Percentiles rank a stretch among this genome's conserved stretches.
These are phyloP conservation scores for Phyllostachys edulis DNA, from an alignment of 176 grass and related monocot genomes.

Conservation along the genomic window DNA sequence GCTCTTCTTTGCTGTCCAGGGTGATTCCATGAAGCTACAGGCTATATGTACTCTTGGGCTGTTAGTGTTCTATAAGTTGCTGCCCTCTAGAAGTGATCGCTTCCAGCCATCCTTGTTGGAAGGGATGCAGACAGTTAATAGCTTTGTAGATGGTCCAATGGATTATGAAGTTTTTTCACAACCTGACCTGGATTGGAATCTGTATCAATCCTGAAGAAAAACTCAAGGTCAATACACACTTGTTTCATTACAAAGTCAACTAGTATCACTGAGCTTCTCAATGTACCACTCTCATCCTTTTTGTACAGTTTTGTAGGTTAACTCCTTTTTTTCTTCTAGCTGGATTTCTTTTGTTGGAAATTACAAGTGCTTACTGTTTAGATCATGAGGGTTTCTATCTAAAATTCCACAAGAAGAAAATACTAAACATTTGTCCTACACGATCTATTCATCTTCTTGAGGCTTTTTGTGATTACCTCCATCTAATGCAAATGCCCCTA, in stretches of 20 bases:
- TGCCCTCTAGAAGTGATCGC: constrained; percentile 71
- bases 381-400: constrained; percentile 1
- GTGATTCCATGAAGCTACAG: constrained; percentile 86
- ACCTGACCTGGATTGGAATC: constrained; percentile 85
- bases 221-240: constrained; percentile 35
- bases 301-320: constrained; percentile 50
- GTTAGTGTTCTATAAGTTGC: constrained; percentile 80
- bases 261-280: constrained; percentile 17
- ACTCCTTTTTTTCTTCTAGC: constrained; percentile 8
- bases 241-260: constrained; percentile 32
- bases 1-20: constrained; percentile 84
- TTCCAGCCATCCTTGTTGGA: constrained; percentile 83
- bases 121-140: constrained; percentile 91
- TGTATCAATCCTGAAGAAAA: constrained; percentile 74
- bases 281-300: neutral
- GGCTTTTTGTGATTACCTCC: neutral
- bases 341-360: constrained; percentile 17
- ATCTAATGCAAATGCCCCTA: neutral
- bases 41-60: constrained; percentile 85
- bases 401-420: neutral
- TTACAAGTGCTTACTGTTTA: neutral
- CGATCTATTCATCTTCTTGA: neutral
- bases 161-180: constrained; percentile 97
- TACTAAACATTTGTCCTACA: neutral
- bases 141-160: constrained; percentile 86